Evolutionary conservation across 805 yeast species (phyloP), one percentile per base, ranked within the genome.

Genomic region (Saturnispora quitensis): DNA sequence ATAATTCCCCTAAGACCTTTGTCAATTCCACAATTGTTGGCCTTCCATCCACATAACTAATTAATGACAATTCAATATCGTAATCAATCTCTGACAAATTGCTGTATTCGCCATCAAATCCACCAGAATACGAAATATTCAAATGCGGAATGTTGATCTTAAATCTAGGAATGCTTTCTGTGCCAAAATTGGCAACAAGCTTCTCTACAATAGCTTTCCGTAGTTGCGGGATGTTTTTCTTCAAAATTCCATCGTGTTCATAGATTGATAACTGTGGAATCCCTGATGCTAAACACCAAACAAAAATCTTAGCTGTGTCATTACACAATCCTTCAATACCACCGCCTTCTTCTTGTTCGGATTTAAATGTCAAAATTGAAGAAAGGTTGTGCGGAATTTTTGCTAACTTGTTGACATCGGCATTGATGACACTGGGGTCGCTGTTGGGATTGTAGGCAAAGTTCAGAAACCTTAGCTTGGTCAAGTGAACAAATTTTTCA

Each of bases 201-300:
- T 82, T 82, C 58, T 76, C 74, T 51, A 71, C 66, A 45, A 89
- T 69, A 22, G 80, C 76, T 27, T 76, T 72, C 54, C 81, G 75
- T 52, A 86, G 71, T 40, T 79, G 81, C 27, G 80, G 73, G 15
- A 80, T 69, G 53, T 78, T 65, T 47, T 71, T 70, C 57, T 81
- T 80, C 48, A 88, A 70, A 2, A 76, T 68, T 2, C 97, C 97
- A 51, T 79, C 81, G 61, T 77, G 77, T 67, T 93, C 98, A 70
- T 88, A 91, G 43, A 93, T 72, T 3, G 85, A 74, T 54, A 91
- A 71, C 53, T 73, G 69, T 40, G 81, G 80, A 47, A 89, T 79
- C 2, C 97, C 97, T n/a, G 91, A 81, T 34, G 95, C 84, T n/a
- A 88, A 66, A 40, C 89, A 76, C 99, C 99, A 93, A 5, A 93